Percentiles rank a stretch among this genome's conserved stretches.
Evolutionary conservation across 164 flowering plant genomes (phyloP).

Genomic region (Nymphaea thermarum): DNA sequence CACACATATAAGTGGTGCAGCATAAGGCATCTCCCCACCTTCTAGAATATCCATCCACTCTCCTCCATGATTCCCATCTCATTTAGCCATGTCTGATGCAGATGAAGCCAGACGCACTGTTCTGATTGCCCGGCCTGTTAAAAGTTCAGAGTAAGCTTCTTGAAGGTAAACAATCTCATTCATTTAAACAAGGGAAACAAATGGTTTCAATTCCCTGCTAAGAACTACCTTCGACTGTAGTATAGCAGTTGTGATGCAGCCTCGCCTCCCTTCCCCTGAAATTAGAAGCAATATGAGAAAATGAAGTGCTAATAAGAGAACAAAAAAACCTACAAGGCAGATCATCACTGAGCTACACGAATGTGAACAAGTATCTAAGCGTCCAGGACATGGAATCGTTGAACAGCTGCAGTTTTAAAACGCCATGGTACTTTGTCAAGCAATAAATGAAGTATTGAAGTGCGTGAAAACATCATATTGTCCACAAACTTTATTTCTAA

Average conservation of each 20-base stretch:
- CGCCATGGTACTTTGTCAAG: too few species aligned
- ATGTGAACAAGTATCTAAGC: too few species aligned
- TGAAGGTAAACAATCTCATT: background rate
- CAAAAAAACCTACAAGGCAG: background rate
- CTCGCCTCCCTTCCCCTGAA: background rate
- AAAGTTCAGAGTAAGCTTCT: background rate
- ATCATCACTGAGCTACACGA: too few species aligned
- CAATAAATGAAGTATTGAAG: too few species aligned
- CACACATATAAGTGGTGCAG: background rate
- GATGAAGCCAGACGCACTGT: constrained; percentile 30
- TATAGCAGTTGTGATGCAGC: constrained; percentile 31
- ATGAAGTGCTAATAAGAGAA: background rate
- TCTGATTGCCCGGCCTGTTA: constrained; percentile 1
- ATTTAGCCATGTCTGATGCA: constrained; percentile 53
- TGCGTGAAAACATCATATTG: too few species aligned
- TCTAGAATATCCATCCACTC: constrained; percentile 25
- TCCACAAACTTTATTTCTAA: too few species aligned
- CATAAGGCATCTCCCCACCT: background rate
- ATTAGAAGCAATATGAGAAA: background rate
- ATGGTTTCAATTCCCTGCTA: background rate
- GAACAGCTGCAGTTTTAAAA: too few species aligned
- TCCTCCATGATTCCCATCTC: constrained; percentile 20
- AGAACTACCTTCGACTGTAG: constrained; percentile 5
- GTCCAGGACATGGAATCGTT: too few species aligned
- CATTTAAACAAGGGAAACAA: background rate